Evolutionary conservation across 371 early-diverging fungal genomes (phyloP), one percentile per base, ranked within the genome.

Genomic region (Funneliformis caledonium): DNA sequence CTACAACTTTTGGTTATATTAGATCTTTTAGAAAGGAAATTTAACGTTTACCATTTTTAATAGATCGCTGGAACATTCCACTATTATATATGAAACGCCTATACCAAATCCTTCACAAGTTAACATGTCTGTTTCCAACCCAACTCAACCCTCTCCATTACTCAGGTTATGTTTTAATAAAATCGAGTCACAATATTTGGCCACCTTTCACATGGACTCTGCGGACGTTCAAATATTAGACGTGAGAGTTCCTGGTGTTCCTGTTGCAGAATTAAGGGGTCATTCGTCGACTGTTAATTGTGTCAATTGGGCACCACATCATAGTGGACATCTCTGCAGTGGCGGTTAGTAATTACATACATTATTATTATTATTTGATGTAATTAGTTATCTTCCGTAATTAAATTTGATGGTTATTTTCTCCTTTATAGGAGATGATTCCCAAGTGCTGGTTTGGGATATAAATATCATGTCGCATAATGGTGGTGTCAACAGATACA

Each of bases 11-110:
- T 3, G 37, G 2, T 37, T 37, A 37, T 1, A 37, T 37, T 2
- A 37, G 37, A 37, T 2, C 37, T 37, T 26, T 37, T 37, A 37
- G 37, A 37, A 37, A 37, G 19, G 7, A 56, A 56, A 19, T 16
- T 56, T 64, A n/a, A 26, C 37, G 4, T 4, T 56, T 56, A 16
- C 16, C 7, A 16, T 56, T 16, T 19, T 60, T 14, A 62, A 89
- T n/a, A 72, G 91, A 70, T 88, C 94, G 14, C 85, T 97, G 47
- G 96, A 96, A 75, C 98, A 98, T 85, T 97, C 97, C 2, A 98
- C 98, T 8, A 98, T 99, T 81, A 85, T 99, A 52, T 99, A 97
- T 85, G 98, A 99, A 88, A 93, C 95, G n/a, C 90, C 10, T 84
- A 88, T 8, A 79, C 88, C 11, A 82, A 88, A 6, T 85, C 86